These are phyloP conservation scores for Macrotyloma uniflorum DNA, from an alignment of 306 rosid genomes.

Conservation along the genomic window DNA sequence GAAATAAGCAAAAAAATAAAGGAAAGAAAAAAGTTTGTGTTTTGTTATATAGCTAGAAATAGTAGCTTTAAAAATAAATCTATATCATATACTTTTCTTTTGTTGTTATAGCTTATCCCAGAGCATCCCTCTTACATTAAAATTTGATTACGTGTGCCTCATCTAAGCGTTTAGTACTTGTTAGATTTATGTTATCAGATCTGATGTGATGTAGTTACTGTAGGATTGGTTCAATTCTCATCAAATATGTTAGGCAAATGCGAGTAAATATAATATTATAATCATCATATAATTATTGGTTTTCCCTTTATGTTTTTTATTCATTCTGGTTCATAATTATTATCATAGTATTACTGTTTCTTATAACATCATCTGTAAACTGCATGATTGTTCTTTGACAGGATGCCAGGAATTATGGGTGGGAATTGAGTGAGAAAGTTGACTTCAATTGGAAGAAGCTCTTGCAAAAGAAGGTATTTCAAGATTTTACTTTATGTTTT, in stretches of 20 bases:
- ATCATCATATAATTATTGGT: not conserved
- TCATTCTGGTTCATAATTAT: constrained; percentile 9
- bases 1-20: not conserved
- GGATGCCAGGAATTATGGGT: constrained; percentile 93
- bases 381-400: constrained; percentile 39
- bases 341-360: constrained; percentile 2
- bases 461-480: constrained; percentile 82
- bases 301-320: not conserved
- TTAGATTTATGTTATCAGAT: not conserved
- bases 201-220: not conserved
- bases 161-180: not conserved
- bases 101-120: not conserved
- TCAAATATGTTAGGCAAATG: not conserved
- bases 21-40: not conserved
- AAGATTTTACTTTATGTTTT: not conserved
- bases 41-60: not conserved
- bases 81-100: not conserved
- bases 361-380: constrained; percentile 22
- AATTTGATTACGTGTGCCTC: not conserved
- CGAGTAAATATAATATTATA: not conserved
- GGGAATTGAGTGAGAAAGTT: constrained; percentile 85
- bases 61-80: not conserved
- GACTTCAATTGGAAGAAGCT: constrained; percentile 96
- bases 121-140: not conserved
- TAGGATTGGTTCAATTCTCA: constrained; percentile 25